Evolutionary conservation across 106 monocot species (phyloP).

Genomic region (Apostasia shenzhenica): DNA sequence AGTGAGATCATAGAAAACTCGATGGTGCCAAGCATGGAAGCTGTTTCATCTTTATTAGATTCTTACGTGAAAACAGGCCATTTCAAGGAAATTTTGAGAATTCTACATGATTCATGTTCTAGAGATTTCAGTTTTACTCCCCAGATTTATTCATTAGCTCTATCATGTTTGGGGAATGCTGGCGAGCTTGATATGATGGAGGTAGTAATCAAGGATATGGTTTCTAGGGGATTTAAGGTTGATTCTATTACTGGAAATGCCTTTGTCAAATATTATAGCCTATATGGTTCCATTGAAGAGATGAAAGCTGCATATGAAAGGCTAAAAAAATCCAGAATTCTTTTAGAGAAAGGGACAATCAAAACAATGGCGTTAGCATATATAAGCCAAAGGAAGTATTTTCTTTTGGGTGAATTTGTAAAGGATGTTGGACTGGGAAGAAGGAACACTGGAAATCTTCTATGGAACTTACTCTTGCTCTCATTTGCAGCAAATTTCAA

Average conservation of each 20-base stretch:
- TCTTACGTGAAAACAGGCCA: constrained; percentile 36
- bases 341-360: constrained; percentile 59
- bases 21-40: constrained; percentile 25
- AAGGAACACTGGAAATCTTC: constrained; percentile 69
- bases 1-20: constrained; percentile 67
- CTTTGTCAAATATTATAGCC: constrained; percentile 45
- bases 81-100: constrained; percentile 42
- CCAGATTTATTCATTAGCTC: constrained; percentile 41
- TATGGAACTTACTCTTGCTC: constrained; percentile 83
- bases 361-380: constrained; percentile 58
- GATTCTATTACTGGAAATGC: constrained; percentile 61
- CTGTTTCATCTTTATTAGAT: constrained; percentile 35
- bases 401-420: constrained; percentile 67
- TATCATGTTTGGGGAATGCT: constrained; percentile 64
- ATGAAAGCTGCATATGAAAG: constrained; percentile 68
- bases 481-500: constrained; percentile 94
- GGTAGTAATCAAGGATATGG: constrained; percentile 45
- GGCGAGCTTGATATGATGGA: constrained; percentile 80
- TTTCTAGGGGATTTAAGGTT: constrained; percentile 53
- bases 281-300: constrained; percentile 48
- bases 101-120: constrained; percentile 34
- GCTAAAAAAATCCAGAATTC: constrained; percentile 56
- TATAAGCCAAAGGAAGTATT: constrained; percentile 52
- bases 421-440: constrained; percentile 68
- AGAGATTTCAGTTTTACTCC: constrained; percentile 23